Conservation (phyloP, 2,329 filamentous ascomycete species). For the Xylaria polymorpha region DNA sequence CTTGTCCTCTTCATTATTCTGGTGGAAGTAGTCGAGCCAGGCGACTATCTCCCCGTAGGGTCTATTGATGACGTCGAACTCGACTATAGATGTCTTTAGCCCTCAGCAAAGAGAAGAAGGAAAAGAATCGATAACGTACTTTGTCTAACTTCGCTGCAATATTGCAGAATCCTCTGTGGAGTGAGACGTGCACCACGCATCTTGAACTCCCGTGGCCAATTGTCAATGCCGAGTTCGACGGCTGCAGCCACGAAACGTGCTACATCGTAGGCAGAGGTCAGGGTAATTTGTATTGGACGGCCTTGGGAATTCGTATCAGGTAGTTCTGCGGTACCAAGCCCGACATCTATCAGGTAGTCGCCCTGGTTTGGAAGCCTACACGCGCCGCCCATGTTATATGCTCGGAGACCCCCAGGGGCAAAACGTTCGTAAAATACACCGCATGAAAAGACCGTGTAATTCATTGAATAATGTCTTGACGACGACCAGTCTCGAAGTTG, state of each 20-base stretch:
- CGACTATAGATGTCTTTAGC: slow-evolving; percentile 40
- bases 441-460: slow-evolving; percentile 77
- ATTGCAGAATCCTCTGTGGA: slow-evolving; percentile 67
- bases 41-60: slow-evolving; percentile 56
- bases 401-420: slow-evolving; percentile 71
- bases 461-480: slow-evolving; percentile 63
- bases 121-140: slow-evolving; percentile 49
- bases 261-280: slow-evolving; percentile 78
- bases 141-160: slow-evolving; percentile 62
- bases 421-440: slow-evolving; percentile 83
- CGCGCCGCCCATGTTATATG: slow-evolving; percentile 68
- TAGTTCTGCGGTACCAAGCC: slow-evolving; percentile 67
- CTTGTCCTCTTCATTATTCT: slow-evolving; percentile 60
- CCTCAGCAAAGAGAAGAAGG: slow-evolving; percentile 7
- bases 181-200: slow-evolving; percentile 75
- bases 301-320: slow-evolving; percentile 65
- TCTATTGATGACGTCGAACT: slow-evolving; percentile 51
- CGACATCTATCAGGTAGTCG: slow-evolving; percentile 74
- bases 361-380: slow-evolving; percentile 67
- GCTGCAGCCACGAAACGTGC: slow-evolving; percentile 78
- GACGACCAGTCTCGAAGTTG: slow-evolving; percentile 61
- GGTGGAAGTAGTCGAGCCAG: slow-evolving; percentile 56
- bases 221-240: slow-evolving; percentile 67
- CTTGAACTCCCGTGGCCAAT: slow-evolving; percentile 75
- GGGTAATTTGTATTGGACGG: slow-evolving; percentile 65